These are phyloP conservation scores for Trametes cubensis DNA, from an alignment of 768 basidiomycete genomes.

Conservation along the genomic window DNA sequence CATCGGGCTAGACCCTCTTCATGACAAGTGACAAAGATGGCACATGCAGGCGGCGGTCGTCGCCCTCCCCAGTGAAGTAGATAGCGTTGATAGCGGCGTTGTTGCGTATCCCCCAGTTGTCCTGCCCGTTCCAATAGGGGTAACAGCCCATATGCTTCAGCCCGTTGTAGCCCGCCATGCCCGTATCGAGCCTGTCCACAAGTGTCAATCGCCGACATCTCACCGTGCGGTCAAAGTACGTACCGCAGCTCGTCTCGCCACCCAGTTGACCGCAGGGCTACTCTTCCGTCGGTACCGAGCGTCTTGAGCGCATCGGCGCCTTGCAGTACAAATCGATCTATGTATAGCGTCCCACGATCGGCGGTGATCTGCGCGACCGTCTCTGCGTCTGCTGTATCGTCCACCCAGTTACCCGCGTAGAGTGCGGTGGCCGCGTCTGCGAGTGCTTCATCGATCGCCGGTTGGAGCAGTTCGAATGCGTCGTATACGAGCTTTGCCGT, in stretches of 20 bases:
- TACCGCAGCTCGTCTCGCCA: slow-evolving; percentile 37
- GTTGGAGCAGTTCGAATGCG: slow-evolving; percentile 32
- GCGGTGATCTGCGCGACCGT: slow-evolving; percentile 19
- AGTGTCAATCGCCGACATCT: neutral
- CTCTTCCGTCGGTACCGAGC: slow-evolving; percentile 12
- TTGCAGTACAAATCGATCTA: slow-evolving; percentile 17
- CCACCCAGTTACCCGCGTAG: slow-evolving; percentile 31
- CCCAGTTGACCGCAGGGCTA: slow-evolving; percentile 32
- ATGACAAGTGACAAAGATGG: slow-evolving; percentile 8
- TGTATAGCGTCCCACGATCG: slow-evolving; percentile 30
- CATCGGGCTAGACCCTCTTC: neutral
- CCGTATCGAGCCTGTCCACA: slow-evolving; percentile 32
- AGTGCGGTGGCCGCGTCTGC: slow-evolving; percentile 20
- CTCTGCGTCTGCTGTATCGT: slow-evolving; percentile 2
- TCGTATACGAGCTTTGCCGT: slow-evolving; percentile 30
- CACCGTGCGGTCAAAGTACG: neutral
- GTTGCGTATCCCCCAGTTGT: slow-evolving; percentile 34
- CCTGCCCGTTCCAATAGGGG: slow-evolving; percentile 35
- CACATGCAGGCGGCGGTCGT: slow-evolving; percentile 11
- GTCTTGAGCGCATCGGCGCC: slow-evolving; percentile 22
- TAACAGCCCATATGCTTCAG: slow-evolving; percentile 37
- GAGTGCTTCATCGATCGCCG: slow-evolving; percentile 30
- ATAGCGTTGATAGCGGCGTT: slow-evolving; percentile 33
- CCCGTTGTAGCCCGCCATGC: slow-evolving; percentile 34
- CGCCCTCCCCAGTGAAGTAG: slow-evolving; percentile 25